Evolutionary conservation across 2,329 filamentous ascomycete species (phyloP).

Genomic region (Nemania serpens): DNA sequence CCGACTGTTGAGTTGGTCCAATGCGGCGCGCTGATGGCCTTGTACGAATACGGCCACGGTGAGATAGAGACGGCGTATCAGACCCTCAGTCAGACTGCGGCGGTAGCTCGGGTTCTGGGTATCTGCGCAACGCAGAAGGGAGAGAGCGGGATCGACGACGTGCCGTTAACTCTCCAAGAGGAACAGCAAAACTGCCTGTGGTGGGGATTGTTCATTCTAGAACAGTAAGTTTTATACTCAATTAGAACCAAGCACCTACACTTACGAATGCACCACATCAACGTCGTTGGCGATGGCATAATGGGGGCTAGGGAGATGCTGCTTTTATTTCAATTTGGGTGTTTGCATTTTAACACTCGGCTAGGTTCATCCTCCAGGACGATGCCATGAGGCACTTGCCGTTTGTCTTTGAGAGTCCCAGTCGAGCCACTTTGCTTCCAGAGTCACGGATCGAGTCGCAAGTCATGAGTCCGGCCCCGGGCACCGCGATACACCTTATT

Average conservation of each 20-base stretch:
- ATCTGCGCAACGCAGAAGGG: slow-evolving; percentile 45
- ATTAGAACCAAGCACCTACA: neutral
- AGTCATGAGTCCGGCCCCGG: slow-evolving; percentile 25
- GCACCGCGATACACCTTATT: slow-evolving; percentile 5
- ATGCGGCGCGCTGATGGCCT: slow-evolving; percentile 47
- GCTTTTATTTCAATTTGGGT: neutral
- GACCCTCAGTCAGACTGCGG: slow-evolving; percentile 49
- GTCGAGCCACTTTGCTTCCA: slow-evolving; percentile 37
- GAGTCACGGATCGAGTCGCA: slow-evolving; percentile 35
- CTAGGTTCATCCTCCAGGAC: slow-evolving; percentile 41
- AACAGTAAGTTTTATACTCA: slow-evolving; percentile 44
- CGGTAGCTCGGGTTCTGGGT: slow-evolving; percentile 43
- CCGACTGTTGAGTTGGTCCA: slow-evolving; percentile 49
- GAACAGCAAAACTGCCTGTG: slow-evolving; percentile 49
- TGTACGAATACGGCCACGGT: slow-evolving; percentile 53
- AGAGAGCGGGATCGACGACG: slow-evolving; percentile 36
- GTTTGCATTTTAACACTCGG: slow-evolving; percentile 17
- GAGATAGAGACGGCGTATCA: slow-evolving; percentile 48
- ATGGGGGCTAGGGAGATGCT: neutral
- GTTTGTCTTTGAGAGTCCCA: slow-evolving; percentile 41
- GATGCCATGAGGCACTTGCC: slow-evolving; percentile 37
- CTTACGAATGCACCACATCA: neutral
- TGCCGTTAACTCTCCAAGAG: slow-evolving; percentile 23
- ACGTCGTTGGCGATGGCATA: neutral
- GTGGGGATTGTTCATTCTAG: slow-evolving; percentile 51